Evolutionary conservation across 805 yeast species (phyloP).

Genomic region (Vanderwaltozyma polyspora): DNA sequence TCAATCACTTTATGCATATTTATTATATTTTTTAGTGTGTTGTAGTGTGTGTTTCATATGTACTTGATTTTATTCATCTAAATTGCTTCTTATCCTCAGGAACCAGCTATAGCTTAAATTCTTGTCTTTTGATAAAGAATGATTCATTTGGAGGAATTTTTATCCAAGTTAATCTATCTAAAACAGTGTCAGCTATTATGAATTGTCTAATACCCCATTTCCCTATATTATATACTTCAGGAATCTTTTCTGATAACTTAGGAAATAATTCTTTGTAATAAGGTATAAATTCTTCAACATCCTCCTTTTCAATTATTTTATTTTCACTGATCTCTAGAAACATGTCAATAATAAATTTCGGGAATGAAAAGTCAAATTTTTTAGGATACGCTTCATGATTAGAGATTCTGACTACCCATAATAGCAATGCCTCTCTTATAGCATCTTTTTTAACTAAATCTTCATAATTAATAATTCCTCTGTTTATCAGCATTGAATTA

Average conservation of each 20-base stretch:
- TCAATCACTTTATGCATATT: too few species aligned
- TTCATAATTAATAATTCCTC: conserved; percentile 47
- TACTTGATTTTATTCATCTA: too few species aligned
- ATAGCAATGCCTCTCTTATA: conserved; percentile 46
- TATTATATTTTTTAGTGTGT: too few species aligned
- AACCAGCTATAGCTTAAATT: neutral
- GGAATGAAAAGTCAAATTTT: conserved; percentile 27
- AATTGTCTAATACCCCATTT: conserved; percentile 33
- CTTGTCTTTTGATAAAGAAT: conserved; percentile 19
- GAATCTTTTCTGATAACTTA: conserved; percentile 36
- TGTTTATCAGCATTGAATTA: conserved; percentile 41
- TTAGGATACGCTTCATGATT: conserved; percentile 31
- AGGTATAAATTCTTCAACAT: conserved; percentile 42
- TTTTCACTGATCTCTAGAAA: conserved; percentile 31
- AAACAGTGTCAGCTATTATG: conserved; percentile 38
- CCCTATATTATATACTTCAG: conserved; percentile 45
- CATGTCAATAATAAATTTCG: conserved; percentile 34
- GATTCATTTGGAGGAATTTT: conserved; percentile 29
- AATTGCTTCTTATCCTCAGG: too few species aligned
- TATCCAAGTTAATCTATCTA: conserved; percentile 40
- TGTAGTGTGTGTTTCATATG: too few species aligned
- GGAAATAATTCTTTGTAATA: conserved; percentile 46
- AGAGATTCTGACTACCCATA: conserved; percentile 52
- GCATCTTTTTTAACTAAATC: conserved; percentile 38
- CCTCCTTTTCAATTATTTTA: conserved; percentile 37